A percentile compares a stretch with the other conserved stretches of the same genome.
Conservation (phyloP, 768 basidiomycete genomes). For the Kwoniella botswanensis region DNA sequence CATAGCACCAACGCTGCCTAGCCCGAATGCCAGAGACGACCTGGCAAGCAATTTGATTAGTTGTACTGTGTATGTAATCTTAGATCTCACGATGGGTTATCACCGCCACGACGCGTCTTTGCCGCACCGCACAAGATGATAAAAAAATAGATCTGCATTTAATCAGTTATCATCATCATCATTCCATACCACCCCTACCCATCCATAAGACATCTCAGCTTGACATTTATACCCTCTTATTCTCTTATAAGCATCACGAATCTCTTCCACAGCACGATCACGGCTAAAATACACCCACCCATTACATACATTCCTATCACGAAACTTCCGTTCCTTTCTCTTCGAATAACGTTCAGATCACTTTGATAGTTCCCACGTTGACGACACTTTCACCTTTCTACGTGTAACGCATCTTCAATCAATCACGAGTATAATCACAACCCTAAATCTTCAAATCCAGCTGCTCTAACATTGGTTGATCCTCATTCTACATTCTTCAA, state of each 20-base stretch:
- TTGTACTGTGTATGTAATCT: no score
- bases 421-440: neutral
- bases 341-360: neutral
- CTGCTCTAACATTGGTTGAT: neutral
- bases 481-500: neutral
- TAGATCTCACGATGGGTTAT: neutral
- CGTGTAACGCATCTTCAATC: no score
- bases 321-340: constrained; percentile 6
- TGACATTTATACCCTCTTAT: neutral
- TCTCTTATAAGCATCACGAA: neutral
- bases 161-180: no score
- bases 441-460: neutral
- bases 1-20: no score
- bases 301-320: neutral
- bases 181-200: no score
- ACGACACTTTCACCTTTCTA: constrained; percentile 12
- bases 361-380: constrained; percentile 11
- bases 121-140: neutral
- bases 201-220: no score
- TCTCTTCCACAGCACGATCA: neutral
- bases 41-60: no score
- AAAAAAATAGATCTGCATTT: neutral
- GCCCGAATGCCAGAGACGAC: no score
- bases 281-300: neutral
- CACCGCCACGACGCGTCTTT: constrained; percentile 1